Evolutionary conservation across 2,329 filamentous ascomycete species (phyloP), one percentile per base, ranked within the genome.

Genomic region (Trichophyton verrucosum): DNA sequence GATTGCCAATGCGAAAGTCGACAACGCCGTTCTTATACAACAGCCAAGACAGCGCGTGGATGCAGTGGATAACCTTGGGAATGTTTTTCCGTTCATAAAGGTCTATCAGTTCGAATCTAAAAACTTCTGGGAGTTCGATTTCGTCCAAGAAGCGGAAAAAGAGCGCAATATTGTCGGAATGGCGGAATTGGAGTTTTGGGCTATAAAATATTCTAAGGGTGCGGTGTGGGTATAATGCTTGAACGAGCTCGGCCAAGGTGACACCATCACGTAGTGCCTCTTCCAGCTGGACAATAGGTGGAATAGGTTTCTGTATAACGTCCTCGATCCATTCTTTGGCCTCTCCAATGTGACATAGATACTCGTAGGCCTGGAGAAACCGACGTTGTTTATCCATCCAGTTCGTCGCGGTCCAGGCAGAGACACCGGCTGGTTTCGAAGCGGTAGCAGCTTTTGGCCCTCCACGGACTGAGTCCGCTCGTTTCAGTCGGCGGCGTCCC

Each of bases 381-480:
- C 97, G 92, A 27, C 94, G 84, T 72, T 99, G 92, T 71, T 95
- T 94, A 73, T 99, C 94, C 92, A 99, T 99, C 94, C 94, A 99
- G 71, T 92, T 95, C 57, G 88, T 84, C 20, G 86, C 86, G 64
- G 89, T 84, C 86, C 91, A 94, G 57, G 85, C 82, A 66, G 86
- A 89, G 27, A 75, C 79, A 61, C 76, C 78, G 78, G 64, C 80
- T 76, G 49, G 79, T 75, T 22, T 78, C 74, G 27, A 75, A 76
- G 40, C 76, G 74, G 17, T 76, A n/a, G 3, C 20, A 76, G 66
- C 62, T 61, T 44, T 66, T 60, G 81, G 84, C 64, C 82, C 82
- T 59, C 70, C 77, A 60, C 75, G 76, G 58, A 76, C 74, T 20
- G 78, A 81, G 68, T 78, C 81, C 27, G 82, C 81, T 64, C 90